Conservation (phyloP, 306 rosid genomes). For the Mucuna pruriens region DNA sequence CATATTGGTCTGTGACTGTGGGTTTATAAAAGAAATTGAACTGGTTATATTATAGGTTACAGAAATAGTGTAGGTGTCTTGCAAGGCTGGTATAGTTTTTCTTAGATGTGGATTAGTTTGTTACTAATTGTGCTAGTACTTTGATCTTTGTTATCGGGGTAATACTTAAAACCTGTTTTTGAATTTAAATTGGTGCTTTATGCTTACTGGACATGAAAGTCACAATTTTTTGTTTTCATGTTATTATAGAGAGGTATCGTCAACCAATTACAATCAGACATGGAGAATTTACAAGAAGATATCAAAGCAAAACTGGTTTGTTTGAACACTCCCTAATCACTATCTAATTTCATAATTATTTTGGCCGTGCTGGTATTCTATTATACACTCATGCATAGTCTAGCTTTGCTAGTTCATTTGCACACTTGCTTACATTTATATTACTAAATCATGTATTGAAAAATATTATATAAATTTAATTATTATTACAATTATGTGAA, state of each 20-base stretch:
- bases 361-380: slow-evolving; percentile 19
- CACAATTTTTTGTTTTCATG: slow-evolving; percentile 36
- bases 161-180: neutral
- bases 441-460: neutral
- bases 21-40: slow-evolving; percentile 19
- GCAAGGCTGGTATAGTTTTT: slow-evolving; percentile 12
- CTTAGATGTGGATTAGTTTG: neutral
- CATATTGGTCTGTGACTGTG: slow-evolving; percentile 16
- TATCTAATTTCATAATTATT: slow-evolving; percentile 18
- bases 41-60: slow-evolving; percentile 1
- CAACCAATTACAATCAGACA: slow-evolving; percentile 82
- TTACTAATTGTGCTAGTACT: slow-evolving; percentile 25
- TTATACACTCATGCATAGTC: slow-evolving; percentile 5
- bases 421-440: slow-evolving; percentile 20
- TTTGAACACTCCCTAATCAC: slow-evolving; percentile 26
- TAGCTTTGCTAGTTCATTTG: slow-evolving; percentile 18
- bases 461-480: neutral
- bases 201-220: slow-evolving; percentile 18
- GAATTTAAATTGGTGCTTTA: slow-evolving; percentile 19
- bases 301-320: slow-evolving; percentile 84
- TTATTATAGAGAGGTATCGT: slow-evolving; percentile 72
- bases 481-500: neutral
- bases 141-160: slow-evolving; percentile 24
- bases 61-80: slow-evolving; percentile 18
- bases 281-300: slow-evolving; percentile 78